phyloP scores from a whole-genome alignment of 176 grass and related monocot genomes.

The Raddia distichophylla region DNA sequence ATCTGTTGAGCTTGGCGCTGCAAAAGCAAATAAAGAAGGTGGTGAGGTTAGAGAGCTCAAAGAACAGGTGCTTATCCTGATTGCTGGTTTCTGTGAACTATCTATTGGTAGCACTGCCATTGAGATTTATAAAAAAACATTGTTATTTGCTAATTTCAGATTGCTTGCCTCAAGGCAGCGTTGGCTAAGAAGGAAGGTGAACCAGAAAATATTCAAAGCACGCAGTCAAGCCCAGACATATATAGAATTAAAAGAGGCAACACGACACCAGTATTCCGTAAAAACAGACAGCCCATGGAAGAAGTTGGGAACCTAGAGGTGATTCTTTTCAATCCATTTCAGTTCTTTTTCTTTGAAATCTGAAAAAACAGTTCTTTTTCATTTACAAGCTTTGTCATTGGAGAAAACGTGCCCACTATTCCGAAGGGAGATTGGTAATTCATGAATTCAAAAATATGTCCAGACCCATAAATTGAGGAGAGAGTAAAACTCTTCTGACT shows the following conservation, averaged over 20 bases:
- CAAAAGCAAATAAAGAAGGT: slow-evolving; percentile 74
- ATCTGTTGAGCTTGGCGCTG: slow-evolving; percentile 76
- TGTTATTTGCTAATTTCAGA: slow-evolving; percentile 43
- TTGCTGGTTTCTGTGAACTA: slow-evolving; percentile 11
- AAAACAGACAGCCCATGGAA: slow-evolving; percentile 83
- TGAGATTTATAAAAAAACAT: slow-evolving; percentile 30
- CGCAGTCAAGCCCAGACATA: slow-evolving; percentile 58
- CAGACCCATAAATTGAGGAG: background rate
- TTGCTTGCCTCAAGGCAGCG: slow-evolving; percentile 75
- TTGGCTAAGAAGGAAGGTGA: slow-evolving; percentile 68
- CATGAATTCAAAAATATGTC: background rate
- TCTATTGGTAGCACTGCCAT: slow-evolving; percentile 4
- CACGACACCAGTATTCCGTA: slow-evolving; percentile 40
- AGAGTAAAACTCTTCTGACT: slow-evolving; percentile 19
- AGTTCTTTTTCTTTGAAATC: slow-evolving; percentile 8
- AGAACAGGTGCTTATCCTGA: slow-evolving; percentile 62
- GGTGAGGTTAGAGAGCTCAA: slow-evolving; percentile 76
- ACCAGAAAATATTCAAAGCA: slow-evolving; percentile 48
- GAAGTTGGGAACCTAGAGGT: slow-evolving; percentile 92
- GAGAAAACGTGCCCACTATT: background rate
- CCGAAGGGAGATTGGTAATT: background rate
- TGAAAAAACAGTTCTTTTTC: background rate
- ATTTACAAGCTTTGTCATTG: background rate
- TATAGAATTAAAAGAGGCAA: slow-evolving; percentile 52
- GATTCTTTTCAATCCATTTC: slow-evolving; percentile 2